These are phyloP conservation scores for Blastocystis sp. DNA, from an alignment of 352 stramenopile species.

Conservation along the genomic window DNA sequence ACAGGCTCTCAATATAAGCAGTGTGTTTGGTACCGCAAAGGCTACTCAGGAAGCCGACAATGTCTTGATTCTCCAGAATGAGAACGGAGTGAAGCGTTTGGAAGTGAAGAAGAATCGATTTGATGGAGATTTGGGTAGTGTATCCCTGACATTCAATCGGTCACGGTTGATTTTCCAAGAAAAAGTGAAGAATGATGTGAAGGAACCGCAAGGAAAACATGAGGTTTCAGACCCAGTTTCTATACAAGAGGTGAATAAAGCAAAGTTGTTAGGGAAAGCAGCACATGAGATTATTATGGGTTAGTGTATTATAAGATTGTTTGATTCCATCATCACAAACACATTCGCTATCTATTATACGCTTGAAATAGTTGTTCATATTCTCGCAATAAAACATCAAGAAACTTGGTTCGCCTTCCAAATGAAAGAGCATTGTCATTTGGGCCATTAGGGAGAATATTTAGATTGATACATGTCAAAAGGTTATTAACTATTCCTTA, in stretches of 20 bases:
- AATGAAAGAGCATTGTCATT: background rate
- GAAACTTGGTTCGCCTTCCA: slow-evolving; percentile 19
- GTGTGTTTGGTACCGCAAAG: slow-evolving; percentile 94
- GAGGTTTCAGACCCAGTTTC: background rate
- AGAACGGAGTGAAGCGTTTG: slow-evolving; percentile 64
- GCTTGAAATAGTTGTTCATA: background rate
- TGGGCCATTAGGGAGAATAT: background rate
- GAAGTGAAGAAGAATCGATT: slow-evolving; percentile 87
- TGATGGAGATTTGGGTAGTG: slow-evolving; percentile 79
- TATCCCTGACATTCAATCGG: slow-evolving; percentile 76
- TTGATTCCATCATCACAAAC: background rate
- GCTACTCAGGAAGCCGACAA: slow-evolving; percentile 98
- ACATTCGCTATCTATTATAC: background rate
- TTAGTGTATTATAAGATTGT: slow-evolving; percentile 7
- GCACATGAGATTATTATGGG: slow-evolving; percentile 59
- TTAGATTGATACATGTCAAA: background rate
- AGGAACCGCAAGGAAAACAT: background rate
- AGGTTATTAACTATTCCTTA: background rate
- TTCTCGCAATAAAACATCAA: background rate
- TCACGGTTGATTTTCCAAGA: slow-evolving; percentile 35
- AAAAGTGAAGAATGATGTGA: background rate
- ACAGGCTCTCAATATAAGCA: slow-evolving; percentile 81
- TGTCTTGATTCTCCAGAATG: slow-evolving; percentile 92
- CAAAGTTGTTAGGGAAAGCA: slow-evolving; percentile 15
- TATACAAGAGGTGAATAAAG: background rate